A percentile compares a stretch with the other conserved stretches of the same genome.
Conservation (phyloP, 2,329 filamentous ascomycete species). For the Clathrospora elynae region DNA sequence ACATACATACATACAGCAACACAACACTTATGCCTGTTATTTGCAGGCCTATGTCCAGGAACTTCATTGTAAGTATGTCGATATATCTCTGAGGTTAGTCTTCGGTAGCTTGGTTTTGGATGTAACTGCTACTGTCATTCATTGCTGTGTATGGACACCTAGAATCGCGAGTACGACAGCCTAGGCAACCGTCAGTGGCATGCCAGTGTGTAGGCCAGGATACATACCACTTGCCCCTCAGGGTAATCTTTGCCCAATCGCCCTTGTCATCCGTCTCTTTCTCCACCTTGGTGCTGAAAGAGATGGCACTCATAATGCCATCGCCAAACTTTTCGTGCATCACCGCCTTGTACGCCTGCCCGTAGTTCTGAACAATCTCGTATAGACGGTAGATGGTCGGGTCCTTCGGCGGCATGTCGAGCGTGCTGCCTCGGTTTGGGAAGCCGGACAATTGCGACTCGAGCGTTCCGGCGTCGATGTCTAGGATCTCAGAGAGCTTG, state of each 20-base stretch:
- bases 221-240: conserved; percentile 78
- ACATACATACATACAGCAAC: no score
- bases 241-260: conserved; percentile 82
- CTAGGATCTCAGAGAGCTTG: conserved; percentile 69
- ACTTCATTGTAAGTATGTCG: no score
- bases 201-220: background rate
- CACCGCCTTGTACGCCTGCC: conserved; percentile 93
- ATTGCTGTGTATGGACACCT: conserved; percentile 3
- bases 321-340: conserved; percentile 83
- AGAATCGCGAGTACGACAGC: conserved; percentile 58
- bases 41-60: no score
- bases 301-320: conserved; percentile 96
- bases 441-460: conserved; percentile 70
- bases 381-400: conserved; percentile 89
- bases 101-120: background rate
- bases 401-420: conserved; percentile 83
- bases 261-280: conserved; percentile 90
- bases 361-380: conserved; percentile 96
- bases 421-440: conserved; percentile 77
- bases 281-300: conserved; percentile 87
- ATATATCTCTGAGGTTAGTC: background rate
- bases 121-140: background rate
- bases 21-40: no score
- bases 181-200: conserved; percentile 37
- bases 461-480: conserved; percentile 62